These are phyloP conservation scores for Xylaria sp. DNA, from an alignment of 2,329 filamentous ascomycete genomes.

Conservation along the genomic window DNA sequence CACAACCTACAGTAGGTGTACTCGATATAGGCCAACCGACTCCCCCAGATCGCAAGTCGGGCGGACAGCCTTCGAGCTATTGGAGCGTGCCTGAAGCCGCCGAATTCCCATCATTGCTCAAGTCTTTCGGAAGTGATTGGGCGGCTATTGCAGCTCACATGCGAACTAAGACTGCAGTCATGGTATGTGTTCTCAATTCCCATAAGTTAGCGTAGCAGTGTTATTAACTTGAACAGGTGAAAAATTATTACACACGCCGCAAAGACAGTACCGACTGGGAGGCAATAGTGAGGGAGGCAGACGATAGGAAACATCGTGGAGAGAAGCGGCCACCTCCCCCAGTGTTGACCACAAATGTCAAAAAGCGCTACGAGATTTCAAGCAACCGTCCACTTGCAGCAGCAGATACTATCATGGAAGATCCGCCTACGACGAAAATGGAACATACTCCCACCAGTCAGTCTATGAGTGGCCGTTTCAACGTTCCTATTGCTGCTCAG, in stretches of 20 bases:
- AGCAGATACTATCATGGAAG: slow-evolving; percentile 58
- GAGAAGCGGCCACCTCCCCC: slow-evolving; percentile 70
- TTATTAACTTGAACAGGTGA: slow-evolving; percentile 61
- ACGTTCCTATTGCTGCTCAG: slow-evolving; percentile 58
- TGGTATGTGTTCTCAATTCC: slow-evolving; percentile 64
- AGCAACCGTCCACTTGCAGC: slow-evolving; percentile 60
- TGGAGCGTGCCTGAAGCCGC: slow-evolving; percentile 86
- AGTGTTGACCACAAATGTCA: slow-evolving; percentile 61
- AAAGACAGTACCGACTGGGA: slow-evolving; percentile 72
- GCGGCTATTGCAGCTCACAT: slow-evolving; percentile 78
- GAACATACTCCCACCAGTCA: slow-evolving; percentile 54
- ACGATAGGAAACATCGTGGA: slow-evolving; percentile 63
- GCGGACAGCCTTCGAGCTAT: slow-evolving; percentile 77
- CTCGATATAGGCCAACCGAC: slow-evolving; percentile 60
- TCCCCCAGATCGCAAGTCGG: slow-evolving; percentile 61
- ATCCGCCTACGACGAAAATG: slow-evolving; percentile 57
- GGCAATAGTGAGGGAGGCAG: slow-evolving; percentile 67
- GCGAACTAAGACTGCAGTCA: slow-evolving; percentile 86
- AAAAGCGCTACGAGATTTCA: slow-evolving; percentile 61
- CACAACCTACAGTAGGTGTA: slow-evolving; percentile 59
- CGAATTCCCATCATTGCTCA: slow-evolving; percentile 78
- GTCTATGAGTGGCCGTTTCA: slow-evolving; percentile 55
- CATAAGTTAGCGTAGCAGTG: background rate
- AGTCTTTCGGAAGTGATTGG: slow-evolving; percentile 83
- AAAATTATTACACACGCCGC: slow-evolving; percentile 73